Evolutionary conservation across 2,329 filamentous ascomycete genomes (phyloP), one percentile per base, ranked within the genome.

Genomic region (Thielaviopsis musarum): DNA sequence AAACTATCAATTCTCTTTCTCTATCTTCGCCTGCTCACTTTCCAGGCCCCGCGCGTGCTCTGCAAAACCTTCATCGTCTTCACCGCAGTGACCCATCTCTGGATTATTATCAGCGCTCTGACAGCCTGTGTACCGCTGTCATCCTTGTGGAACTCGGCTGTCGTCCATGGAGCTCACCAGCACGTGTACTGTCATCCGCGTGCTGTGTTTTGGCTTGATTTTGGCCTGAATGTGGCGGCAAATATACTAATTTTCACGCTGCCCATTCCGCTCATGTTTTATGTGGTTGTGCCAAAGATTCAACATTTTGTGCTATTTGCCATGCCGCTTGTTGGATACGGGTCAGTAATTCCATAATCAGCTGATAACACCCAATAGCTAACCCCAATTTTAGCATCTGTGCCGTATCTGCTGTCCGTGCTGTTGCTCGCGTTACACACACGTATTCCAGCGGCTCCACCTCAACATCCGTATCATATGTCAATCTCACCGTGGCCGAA

Each of bases 391-490:
- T 17, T 65, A 72, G 70, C 38, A 69, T 72, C 57, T 72, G 69
- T 63, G 63, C 68, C 54, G 64, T 72, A 53, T 70, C 70, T 2
- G 64, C 67, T 34, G 54, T 71, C 55, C 69, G 67, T 68, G 30
- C 48, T 21, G 13, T 22, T 0, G 21, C 48, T 38, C 59, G 57
- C 56, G 57, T 61, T 26, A 56, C 59, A 15, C 49, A 57, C 51
- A 19, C 59, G n/a, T n/a, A 58, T 30, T 52, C 53, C 45, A 54
- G 30, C 34, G 55, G 62, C 52, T 28, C 58, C 41, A 59, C 61
- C 15, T 61, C 56, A 48, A 61, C 57, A 2, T 34, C 59, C 48
- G 38, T 61, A 22, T 52, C 41, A 30, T 62, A 62, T 21, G 56
- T 58, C n/a, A 61, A 61, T 51, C 53, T 61, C 21, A 60, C 61